Evolutionary conservation across 192 early-diverging fungal species (phyloP), one percentile per base, ranked within the genome.

Genomic region (Linnemannia hyalina): DNA sequence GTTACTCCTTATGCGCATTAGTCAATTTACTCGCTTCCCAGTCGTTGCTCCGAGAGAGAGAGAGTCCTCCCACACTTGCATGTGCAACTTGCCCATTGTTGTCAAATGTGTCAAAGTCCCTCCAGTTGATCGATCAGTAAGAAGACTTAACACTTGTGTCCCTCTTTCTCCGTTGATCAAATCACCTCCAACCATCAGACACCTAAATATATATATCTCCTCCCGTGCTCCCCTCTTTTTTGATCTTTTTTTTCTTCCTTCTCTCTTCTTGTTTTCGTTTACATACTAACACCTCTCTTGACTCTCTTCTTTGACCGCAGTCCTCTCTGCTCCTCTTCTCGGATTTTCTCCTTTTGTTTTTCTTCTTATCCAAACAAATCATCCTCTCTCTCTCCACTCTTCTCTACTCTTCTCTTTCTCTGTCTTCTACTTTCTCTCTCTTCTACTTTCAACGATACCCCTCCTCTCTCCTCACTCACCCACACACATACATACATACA

Each of bases 181-280:
- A 29, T 65, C 60, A 23, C 49, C 49, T 20, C 2, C 49, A 22
- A 22, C 49, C 16, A 52, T 49, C 47, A 49, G 47, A 18, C 0
- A 8, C 29, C 60, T 32, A 65, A 32, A 15, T 9, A 26, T 29
- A 65, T 65, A 65, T 65, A 65, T 65, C 60, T 29, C 44, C 26
- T 23, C 22, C 18, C 18, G 2, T 32, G 9, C 42, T 18, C 18
- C 40, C n/a, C 32, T n/a, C 35, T 68, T 52, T 44, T 82, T 40
- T 68, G 16, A 26, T 73, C 23, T 72, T 70, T 71, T 55, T 11
- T 63, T 49, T 73, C 70, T 41, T 69, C 29, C 26, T 36, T 74
- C 70, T 69, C 47, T 18, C 70, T 49, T 38, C 26, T 55, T 79
- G 38, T 40, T 40, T 40, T 40, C 38, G 41, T 44, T 65, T 68